Evolutionary conservation across 148 eudicot genomes (phyloP).

Genomic region (Rhododendron ferrugineum): DNA sequence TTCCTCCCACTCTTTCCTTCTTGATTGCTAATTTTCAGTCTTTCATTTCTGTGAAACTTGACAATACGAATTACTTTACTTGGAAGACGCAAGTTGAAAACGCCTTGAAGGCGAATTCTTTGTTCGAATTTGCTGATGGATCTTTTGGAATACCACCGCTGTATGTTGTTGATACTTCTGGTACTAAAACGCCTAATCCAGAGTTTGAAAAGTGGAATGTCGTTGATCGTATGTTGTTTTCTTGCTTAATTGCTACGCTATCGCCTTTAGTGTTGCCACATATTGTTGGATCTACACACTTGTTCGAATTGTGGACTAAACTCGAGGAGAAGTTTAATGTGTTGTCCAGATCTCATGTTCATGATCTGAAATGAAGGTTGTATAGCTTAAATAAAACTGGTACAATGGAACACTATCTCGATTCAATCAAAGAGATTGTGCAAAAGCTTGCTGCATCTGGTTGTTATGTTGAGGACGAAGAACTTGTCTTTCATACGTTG

Average conservation of each 20-base stretch:
- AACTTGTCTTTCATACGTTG: background rate
- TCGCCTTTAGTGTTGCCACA: background rate
- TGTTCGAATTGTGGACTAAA: background rate
- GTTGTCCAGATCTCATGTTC: background rate
- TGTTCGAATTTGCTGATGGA: background rate
- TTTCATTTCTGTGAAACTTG: background rate
- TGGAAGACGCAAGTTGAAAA: background rate
- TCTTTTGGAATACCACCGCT: fast-evolving
- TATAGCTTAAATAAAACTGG: background rate
- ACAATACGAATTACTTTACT: no score
- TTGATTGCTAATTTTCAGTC: background rate
- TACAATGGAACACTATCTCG: background rate
- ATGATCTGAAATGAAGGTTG: background rate
- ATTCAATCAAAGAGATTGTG: background rate
- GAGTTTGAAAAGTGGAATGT: background rate
- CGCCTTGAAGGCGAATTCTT: background rate
- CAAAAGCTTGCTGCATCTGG: background rate
- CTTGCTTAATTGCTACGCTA: background rate
- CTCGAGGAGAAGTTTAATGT: background rate
- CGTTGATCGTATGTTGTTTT: background rate
- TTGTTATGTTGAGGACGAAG: background rate
- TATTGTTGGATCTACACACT: background rate
- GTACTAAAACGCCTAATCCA: background rate
- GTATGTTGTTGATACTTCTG: background rate
- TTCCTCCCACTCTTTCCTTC: no score